These are phyloP conservation scores for Botryobasidium botryosum DNA, from an alignment of 768 basidiomycete genomes.

Conservation along the genomic window DNA sequence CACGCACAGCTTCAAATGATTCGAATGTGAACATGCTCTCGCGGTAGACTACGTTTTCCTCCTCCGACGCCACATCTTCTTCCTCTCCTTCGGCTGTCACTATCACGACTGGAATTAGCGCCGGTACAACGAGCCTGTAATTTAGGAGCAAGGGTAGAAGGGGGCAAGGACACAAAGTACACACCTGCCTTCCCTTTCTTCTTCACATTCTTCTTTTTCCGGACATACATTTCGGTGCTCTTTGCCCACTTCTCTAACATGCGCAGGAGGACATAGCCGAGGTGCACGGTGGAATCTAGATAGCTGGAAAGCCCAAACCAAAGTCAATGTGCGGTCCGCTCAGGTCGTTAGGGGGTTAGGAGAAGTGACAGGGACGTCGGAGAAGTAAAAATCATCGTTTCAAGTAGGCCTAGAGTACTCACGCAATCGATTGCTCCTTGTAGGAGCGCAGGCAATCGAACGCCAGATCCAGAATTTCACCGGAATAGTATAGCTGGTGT, in stretches of 20 bases:
- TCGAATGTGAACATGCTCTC: conserved; percentile 90
- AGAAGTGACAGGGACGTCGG: neutral
- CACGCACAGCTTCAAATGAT: conserved; percentile 67
- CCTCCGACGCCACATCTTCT: conserved; percentile 53
- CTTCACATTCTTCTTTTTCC: conserved; percentile 42
- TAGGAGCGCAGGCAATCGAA: conserved; percentile 61
- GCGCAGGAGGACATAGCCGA: conserved; percentile 69
- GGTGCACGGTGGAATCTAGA: conserved; percentile 69
- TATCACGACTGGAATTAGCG: neutral
- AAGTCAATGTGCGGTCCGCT: conserved; percentile 37
- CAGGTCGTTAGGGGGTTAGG: neutral
- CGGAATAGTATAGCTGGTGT: conserved; percentile 87
- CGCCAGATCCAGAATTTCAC: conserved; percentile 80
- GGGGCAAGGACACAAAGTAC: neutral
- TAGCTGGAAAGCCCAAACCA: conserved; percentile 29
- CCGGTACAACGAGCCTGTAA: no score
- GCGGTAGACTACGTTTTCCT: conserved; percentile 48
- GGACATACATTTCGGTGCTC: conserved; percentile 58
- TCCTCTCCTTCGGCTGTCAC: conserved; percentile 32
- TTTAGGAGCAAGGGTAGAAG: no score
- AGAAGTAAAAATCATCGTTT: neutral
- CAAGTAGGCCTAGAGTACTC: conserved; percentile 14
- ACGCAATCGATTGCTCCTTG: conserved; percentile 45
- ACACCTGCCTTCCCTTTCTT: conserved; percentile 19
- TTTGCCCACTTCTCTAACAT: conserved; percentile 86